These are phyloP conservation scores for Leptographium lundbergii DNA, from an alignment of 2,329 filamentous ascomycete genomes.

Conservation along the genomic window DNA sequence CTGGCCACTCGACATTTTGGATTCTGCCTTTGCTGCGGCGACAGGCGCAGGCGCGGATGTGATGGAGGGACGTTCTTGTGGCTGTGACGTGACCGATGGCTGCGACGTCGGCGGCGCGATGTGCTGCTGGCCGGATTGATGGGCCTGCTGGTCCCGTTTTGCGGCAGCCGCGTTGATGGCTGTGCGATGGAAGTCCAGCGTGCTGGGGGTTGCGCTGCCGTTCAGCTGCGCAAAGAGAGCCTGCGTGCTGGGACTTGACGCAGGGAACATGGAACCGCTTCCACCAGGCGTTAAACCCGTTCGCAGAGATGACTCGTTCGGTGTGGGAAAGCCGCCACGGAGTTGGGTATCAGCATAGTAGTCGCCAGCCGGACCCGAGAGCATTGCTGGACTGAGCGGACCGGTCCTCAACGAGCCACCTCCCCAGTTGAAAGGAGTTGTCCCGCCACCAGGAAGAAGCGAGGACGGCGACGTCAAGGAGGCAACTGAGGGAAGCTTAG, in stretches of 20 bases:
- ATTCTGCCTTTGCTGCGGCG: conserved; percentile 29
- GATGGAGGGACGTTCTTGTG: conserved; percentile 36
- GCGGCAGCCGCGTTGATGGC: conserved; percentile 68
- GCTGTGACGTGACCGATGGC: conserved; percentile 33
- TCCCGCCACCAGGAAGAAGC: conserved; percentile 59
- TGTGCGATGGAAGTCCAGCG: conserved; percentile 88
- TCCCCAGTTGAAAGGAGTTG: conserved; percentile 66
- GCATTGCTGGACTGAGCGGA: conserved; percentile 92
- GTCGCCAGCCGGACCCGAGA: conserved; percentile 72
- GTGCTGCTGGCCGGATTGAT: conserved; percentile 19
- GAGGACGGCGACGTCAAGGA: conserved; percentile 83
- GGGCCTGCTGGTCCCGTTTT: conserved; percentile 38
- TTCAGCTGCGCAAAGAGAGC: conserved; percentile 68
- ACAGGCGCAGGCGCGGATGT: conserved; percentile 16
- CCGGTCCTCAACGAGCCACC: conserved; percentile 79
- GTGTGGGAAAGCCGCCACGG: conserved; percentile 78
- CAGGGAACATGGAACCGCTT: conserved; percentile 94
- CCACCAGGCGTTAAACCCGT: conserved; percentile 89
- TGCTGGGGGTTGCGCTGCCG: conserved; percentile 77
- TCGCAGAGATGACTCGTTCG: conserved; percentile 88
- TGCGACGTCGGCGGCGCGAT: conserved; percentile 12
- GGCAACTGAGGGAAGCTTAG: conserved; percentile 78
- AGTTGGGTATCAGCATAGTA: conserved; percentile 78
- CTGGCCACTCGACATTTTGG: conserved; percentile 44
- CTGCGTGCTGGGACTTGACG: conserved; percentile 75